Percentiles rank a stretch among this genome's conserved stretches.
Evolutionary conservation across 2,329 filamentous ascomycete genomes (phyloP).

Genomic region (Spiromastix sp.): DNA sequence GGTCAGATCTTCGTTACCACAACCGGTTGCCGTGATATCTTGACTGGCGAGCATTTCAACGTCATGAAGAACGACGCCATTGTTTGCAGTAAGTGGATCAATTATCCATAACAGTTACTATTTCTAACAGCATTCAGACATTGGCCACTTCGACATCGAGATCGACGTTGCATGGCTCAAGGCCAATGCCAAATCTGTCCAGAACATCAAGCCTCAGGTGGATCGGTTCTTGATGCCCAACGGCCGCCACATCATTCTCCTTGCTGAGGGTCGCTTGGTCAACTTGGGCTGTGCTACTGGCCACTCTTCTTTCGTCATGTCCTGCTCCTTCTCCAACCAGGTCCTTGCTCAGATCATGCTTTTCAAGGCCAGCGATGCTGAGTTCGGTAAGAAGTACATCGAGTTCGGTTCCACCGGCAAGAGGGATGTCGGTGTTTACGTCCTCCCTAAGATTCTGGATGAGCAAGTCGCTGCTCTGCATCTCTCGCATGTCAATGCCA

Average conservation of each 20-base stretch:
- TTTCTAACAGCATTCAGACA: constrained; percentile 47
- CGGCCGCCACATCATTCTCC: constrained; percentile 95
- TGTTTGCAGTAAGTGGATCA: constrained; percentile 67
- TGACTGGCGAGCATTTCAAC: constrained; percentile 86
- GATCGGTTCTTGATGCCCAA: constrained; percentile 92
- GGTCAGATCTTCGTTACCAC: constrained; percentile 99
- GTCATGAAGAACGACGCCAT: constrained; percentile 95
- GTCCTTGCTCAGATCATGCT: constrained; percentile 98
- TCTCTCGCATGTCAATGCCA: constrained; percentile 84
- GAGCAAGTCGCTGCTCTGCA: constrained; percentile 97
- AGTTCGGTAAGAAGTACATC: constrained; percentile 85
- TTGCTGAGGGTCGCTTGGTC: constrained; percentile 96
- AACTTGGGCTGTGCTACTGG: constrained; percentile 98
- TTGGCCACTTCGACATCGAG: constrained; percentile 99
- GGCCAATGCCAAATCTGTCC: constrained; percentile 82
- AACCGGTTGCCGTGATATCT: constrained; percentile 97
- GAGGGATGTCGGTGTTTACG: constrained; percentile 87
- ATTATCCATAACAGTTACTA: constrained; percentile 12
- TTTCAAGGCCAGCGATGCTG: constrained; percentile 82
- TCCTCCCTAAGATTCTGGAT: constrained; percentile 96
- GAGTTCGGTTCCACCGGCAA: constrained; percentile 91
- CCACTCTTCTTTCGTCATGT: constrained; percentile 99
- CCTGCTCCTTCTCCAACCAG: constrained; percentile 99
- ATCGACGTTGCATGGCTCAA: constrained; percentile 99
- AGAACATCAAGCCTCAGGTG: constrained; percentile 99